Base-by-base conservation (phyloP, 176 grass and related monocot genomes). In the Eleusine indica region DNA sequence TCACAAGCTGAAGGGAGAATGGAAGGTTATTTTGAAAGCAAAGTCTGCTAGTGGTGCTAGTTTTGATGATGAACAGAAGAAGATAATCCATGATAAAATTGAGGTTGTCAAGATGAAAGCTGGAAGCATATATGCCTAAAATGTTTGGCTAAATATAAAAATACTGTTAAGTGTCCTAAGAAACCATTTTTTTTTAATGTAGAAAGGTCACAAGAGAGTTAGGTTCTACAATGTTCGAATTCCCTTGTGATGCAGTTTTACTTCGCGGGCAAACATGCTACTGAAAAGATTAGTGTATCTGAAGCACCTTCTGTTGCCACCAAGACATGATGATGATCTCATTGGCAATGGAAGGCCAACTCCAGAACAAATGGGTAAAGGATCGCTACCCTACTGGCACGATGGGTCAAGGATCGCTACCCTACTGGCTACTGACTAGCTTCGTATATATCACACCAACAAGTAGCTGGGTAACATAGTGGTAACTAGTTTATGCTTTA, bases 1-100 rank as follows among this genome's bases (percentile, higher is more conserved):
- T 30, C 72, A 75, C 49, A 56, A 38, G 4, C 16, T 75, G 7
- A 75, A 75, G 49, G 49, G 30, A 56, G 49, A 75, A 75, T 75
- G 72, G 49, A 75, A 75, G 16, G 16, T 38, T 19, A 39, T 75
- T 75, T 11, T 57, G 35, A 18, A 75, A 5, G 32, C 9, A 57
- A 57, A 75, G 17, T 40, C 49, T 75, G 16, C 29, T 21, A n/a
- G 29, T 21, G 72, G 49, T 19, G 1, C 29, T 74, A 56, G 49
- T 75, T 75, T 37, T 12, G 30, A 56, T 75, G 72, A 19, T 4
- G 29, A 56, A 32, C 72, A 75, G 17, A 75, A 38, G 30, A 53
- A 35, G 7, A 73, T 53, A 9, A 53, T 53, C 13, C 7, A 74
- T 53, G 71, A 56, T 56, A 32, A 56, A 75, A 75, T 58, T n/a